These are phyloP conservation scores for Neoboletus magnificus DNA, from an alignment of 768 basidiomycete genomes.

Conservation along the genomic window DNA sequence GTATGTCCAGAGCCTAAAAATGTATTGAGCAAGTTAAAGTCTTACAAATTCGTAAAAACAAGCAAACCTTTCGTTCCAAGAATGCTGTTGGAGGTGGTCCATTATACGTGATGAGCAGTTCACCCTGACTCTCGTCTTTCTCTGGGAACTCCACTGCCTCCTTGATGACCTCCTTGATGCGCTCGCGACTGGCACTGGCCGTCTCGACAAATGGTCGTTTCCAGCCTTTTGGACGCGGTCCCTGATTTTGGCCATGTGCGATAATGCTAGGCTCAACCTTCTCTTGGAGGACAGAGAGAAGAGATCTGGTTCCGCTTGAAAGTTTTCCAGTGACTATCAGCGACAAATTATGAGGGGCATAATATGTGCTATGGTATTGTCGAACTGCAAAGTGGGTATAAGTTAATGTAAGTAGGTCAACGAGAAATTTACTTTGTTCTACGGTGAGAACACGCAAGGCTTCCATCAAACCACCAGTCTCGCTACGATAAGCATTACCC, in stretches of 20 bases:
- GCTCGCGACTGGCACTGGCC: slow-evolving; percentile 57
- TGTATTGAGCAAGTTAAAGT: slow-evolving; percentile 1
- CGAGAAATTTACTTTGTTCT: slow-evolving; percentile 68
- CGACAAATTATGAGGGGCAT: slow-evolving; percentile 91
- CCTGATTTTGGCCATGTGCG: slow-evolving; percentile 67
- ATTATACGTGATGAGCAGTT: slow-evolving; percentile 71
- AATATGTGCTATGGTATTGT: slow-evolving; percentile 83
- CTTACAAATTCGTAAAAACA: background rate
- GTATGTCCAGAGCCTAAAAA: slow-evolving; percentile 72
- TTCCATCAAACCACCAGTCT: slow-evolving; percentile 96
- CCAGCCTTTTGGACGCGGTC: slow-evolving; percentile 76
- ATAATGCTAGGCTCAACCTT: slow-evolving; percentile 81
- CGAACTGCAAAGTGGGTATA: slow-evolving; percentile 56
- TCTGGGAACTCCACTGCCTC: slow-evolving; percentile 91
- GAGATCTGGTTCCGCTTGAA: slow-evolving; percentile 65
- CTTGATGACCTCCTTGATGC: slow-evolving; percentile 50
- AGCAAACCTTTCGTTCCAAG: slow-evolving; percentile 62
- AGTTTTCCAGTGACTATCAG: slow-evolving; percentile 88
- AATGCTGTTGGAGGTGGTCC: slow-evolving; percentile 75
- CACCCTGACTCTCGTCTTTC: slow-evolving; percentile 93
- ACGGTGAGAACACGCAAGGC: slow-evolving; percentile 81
- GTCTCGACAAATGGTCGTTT: slow-evolving; percentile 94
- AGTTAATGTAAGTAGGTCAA: slow-evolving; percentile 10
- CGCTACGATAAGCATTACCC: slow-evolving; percentile 88
- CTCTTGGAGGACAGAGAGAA: slow-evolving; percentile 79